Evolutionary conservation across 139 green algal species (phyloP), one percentile per base, ranked within the genome.

Genomic region (Chlorella sorokiniana): DNA sequence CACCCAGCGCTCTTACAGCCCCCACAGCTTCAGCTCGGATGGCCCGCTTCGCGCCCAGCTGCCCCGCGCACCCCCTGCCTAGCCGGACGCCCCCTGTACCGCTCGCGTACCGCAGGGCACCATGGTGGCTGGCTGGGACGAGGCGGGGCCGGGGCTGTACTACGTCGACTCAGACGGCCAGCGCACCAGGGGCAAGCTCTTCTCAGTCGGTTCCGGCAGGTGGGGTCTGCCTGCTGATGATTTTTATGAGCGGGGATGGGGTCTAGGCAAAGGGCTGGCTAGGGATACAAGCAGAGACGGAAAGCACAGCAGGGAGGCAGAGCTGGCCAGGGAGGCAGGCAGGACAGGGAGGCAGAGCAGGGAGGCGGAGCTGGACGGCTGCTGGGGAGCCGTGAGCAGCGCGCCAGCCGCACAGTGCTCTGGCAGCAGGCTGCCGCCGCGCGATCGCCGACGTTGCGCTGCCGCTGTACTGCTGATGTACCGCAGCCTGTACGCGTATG

Each of bases 81-180:
- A 23, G 18, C 2, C 3, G 64, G 18, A 33, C 37, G n/a, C n/a
- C n/a, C 33, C 33, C 9, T 20, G 9, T 22, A 35, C 20, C 33
- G 22, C 38, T 31, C 35, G 41, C 41, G 31, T 7, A 22, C 40
- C 68, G 69, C 89, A 96, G 92, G 96, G 96, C 81, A 99, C 95
- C n/a, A 99, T 99, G 96, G 91, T 99, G 33, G 95, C 94, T 38
- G 94, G 95, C 29, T 98, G 86, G 84, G 95, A 98, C 83, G 74
- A 87, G 62, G 85, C 87, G 4, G 97, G 97, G 1, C 97, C 97
- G 0, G 94, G 90, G 1, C 87, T 99, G 63, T 99, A 98, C 90
- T 99, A 99, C 81, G 95, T 99, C 22, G 97, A 99, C 91, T 93
- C 70, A 61, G 97, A 99, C 65, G 97, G 95, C 1, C 95, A 98